Conservation (phyloP, 495 filamentous ascomycete species). For the Aspergillus avenaceus region DNA sequence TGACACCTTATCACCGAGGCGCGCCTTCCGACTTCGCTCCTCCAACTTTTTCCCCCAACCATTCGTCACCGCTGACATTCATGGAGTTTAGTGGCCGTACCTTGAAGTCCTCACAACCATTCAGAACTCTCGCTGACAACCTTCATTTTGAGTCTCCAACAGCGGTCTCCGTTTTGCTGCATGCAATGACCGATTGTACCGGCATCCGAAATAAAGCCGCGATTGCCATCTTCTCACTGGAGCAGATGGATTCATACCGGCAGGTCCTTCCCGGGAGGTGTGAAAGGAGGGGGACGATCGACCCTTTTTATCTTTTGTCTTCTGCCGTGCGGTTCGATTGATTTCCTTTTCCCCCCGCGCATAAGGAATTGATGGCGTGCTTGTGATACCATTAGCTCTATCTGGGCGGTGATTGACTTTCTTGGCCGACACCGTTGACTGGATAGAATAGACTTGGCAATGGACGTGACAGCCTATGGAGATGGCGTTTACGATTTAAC, state of each 20-base stretch:
- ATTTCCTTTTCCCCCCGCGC: background rate
- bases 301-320: background rate
- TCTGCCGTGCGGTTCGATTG: background rate
- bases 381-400: constrained; percentile 1
- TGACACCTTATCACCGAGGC: constrained; percentile 3
- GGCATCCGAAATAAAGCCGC: too few relatives aligned
- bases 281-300: background rate
- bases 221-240: too few relatives aligned
- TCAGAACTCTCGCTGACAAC: background rate
- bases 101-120: background rate
- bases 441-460: background rate
- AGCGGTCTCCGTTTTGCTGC: background rate
- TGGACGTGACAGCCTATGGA: background rate
- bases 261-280: too few relatives aligned
- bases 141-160: background rate
- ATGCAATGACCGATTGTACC: too few relatives aligned
- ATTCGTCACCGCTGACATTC: background rate
- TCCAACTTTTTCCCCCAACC: background rate
- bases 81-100: background rate
- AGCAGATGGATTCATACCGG: too few relatives aligned
- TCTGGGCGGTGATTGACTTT: constrained; percentile 5
- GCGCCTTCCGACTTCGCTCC: constrained; percentile 10
- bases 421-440: constrained; percentile 1
- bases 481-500: too few relatives aligned
- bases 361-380: background rate